phyloP scores from a whole-genome alignment of 2,329 filamentous ascomycete species.

The Tolypocladium amazonense region DNA sequence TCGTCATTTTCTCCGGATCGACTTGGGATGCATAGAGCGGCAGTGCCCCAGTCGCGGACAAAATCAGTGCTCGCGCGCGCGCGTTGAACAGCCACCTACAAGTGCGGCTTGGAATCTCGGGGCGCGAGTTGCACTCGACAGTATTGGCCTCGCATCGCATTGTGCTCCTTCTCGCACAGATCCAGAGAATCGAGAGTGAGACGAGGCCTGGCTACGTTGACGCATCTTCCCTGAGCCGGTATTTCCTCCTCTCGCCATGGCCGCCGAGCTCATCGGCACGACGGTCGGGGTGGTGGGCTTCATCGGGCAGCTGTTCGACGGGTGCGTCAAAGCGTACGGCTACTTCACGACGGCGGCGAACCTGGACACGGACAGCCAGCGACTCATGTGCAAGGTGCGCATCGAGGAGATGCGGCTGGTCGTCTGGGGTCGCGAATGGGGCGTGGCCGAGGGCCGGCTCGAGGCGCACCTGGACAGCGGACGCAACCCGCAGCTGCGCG shows the following conservation, averaged over 20 bases:
- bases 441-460: conserved; percentile 32
- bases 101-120: background rate
- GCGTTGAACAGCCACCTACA: background rate
- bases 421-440: conserved; percentile 37
- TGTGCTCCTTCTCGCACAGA: background rate
- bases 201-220: background rate
- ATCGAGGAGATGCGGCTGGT: conserved; percentile 38
- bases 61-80: background rate
- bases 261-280: conserved; percentile 30
- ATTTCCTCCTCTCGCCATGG: conserved; percentile 7
- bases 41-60: background rate
- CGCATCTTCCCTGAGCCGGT: background rate
- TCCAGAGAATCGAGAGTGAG: background rate
- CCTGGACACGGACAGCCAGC: conserved; percentile 30
- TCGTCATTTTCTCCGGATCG: background rate
- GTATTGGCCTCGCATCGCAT: background rate
- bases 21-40: background rate
- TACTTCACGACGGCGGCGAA: conserved; percentile 31
- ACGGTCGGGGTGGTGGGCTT: conserved; percentile 32
- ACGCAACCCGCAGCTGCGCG: conserved; percentile 24
- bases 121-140: background rate
- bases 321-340: conserved; percentile 33
- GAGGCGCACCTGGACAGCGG: conserved; percentile 29
- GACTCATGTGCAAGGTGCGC: conserved; percentile 34
- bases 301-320: conserved; percentile 34